Evolutionary conservation across 805 yeast species (phyloP), one percentile per base, ranked within the genome.

Genomic region (Candida arabinofermentans): DNA sequence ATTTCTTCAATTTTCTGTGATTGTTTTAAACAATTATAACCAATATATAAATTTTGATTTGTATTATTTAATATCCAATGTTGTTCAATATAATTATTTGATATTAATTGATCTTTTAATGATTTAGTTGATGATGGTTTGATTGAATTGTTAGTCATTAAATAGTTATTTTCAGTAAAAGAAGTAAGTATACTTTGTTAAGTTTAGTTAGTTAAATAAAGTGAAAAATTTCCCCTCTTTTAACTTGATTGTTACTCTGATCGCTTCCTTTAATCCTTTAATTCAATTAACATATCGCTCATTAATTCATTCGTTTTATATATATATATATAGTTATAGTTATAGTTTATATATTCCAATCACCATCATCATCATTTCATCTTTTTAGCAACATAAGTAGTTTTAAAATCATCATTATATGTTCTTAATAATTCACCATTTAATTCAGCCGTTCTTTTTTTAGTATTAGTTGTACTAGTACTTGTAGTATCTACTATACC

Each of bases 41-140:
- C 64, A n/a, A 57, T 54, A 32, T 58, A 58, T 17, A 59, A 41
- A 32, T 58, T 52, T 8, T 44, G 41, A 27, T 56, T 58, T 14
- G 32, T 29, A 6, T 48, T 46, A 40, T 58, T 58, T 16, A 57
- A 42, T 4, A 54, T 42, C 35, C 53, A 50, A 2, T 52, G 46
- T 8, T 53, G 45, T 18, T 43, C 42, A 1, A 5, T 10, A 40
- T 57, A 57, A 1, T 40, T 39, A 8, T 43, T 38, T 1, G 18
- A 24, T 2, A 18, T 13, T 3, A 41, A 23, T 10, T 33, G 24
- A 8, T 39, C 24, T 12, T 32, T 29, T 19, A 29, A 29, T 5
- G 18, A n/a, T 14, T 4, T 17, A 6, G 32, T 14, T 17, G n/a
- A 17, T 19, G 9, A 6, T 14, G 32, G 32, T 29, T n/a, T 29